Conservation (phyloP, 305 asterid genomes). For the Vinca major region DNA sequence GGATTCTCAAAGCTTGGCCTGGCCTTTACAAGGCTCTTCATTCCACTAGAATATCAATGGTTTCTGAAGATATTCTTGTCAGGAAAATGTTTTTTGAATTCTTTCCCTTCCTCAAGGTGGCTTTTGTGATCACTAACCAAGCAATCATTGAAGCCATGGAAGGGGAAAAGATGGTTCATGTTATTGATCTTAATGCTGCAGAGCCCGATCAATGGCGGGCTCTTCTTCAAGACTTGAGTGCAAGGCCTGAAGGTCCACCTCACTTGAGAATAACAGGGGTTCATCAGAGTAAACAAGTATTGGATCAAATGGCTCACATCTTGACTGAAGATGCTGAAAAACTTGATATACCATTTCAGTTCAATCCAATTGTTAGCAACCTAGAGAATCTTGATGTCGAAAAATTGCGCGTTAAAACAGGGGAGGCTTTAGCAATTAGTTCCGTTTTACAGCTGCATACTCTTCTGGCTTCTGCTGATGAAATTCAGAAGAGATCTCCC, state of each 20-base stretch:
- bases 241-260: conserved; percentile 94
- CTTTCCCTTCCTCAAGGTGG: conserved; percentile 68
- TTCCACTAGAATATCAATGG: conserved; percentile 34
- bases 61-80: conserved; percentile 55
- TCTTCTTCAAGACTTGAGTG: conserved; percentile 68
- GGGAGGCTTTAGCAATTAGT: conserved; percentile 82
- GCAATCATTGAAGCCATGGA: conserved; percentile 91
- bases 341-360: conserved; percentile 80
- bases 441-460: conserved; percentile 63
- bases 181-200: conserved; percentile 54
- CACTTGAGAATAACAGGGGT: conserved; percentile 78
- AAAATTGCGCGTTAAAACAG: conserved; percentile 68
- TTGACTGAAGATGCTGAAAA: conserved; percentile 71
- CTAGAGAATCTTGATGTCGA: conserved; percentile 62
- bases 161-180: conserved; percentile 88
- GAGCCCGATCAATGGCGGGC: conserved; percentile 85
- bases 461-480: conserved; percentile 44
- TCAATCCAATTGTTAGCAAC: conserved; percentile 55
- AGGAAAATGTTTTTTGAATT: conserved; percentile 64
- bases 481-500: conserved; percentile 31
- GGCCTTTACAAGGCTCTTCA: conserved; percentile 73
- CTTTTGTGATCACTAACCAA: conserved; percentile 67
- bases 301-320: conserved; percentile 68
- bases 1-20: conserved; percentile 73
- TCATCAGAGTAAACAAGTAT: conserved; percentile 53